A percentile compares a stretch with the other conserved stretches of the same genome.
Evolutionary conservation across 192 early-diverging fungal species (phyloP).

Genomic region (Umbelopsis ramanniana): DNA sequence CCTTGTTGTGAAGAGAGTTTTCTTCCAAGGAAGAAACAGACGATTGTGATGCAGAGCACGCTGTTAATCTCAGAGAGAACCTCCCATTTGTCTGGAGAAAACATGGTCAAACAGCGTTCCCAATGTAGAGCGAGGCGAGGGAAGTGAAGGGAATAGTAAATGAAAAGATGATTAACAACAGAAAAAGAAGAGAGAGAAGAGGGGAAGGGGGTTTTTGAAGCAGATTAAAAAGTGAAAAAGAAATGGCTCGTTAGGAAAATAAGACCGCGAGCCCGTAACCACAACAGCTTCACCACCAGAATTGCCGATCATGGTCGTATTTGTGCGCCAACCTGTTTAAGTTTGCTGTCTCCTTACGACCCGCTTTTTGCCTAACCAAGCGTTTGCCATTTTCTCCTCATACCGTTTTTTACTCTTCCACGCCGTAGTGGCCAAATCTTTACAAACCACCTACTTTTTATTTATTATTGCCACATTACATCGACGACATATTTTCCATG

Average conservation of each 20-base stretch:
- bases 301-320: constrained; percentile 12
- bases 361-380: neutral
- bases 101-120: constrained; percentile 25
- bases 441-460: no score
- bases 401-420: no score
- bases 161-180: neutral
- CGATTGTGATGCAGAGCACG: constrained; percentile 44
- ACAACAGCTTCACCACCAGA: constrained; percentile 19
- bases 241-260: neutral
- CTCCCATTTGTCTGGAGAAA: constrained; percentile 41
- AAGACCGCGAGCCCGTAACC: neutral
- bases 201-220: neutral
- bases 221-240: no score
- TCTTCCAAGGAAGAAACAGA: constrained; percentile 50
- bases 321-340: constrained; percentile 10
- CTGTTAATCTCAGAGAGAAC: constrained; percentile 44
- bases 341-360: neutral
- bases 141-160: neutral
- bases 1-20: constrained; percentile 44
- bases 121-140: neutral
- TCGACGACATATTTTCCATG: no score
- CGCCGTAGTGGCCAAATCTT: no score
- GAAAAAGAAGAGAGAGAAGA: neutral
- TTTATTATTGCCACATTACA: no score
- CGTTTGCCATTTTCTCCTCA: neutral